Evolutionary conservation across 2,329 filamentous ascomycete genomes (phyloP), one percentile per base, ranked within the genome.

Genomic region (Fusarium fracticaudum): DNA sequence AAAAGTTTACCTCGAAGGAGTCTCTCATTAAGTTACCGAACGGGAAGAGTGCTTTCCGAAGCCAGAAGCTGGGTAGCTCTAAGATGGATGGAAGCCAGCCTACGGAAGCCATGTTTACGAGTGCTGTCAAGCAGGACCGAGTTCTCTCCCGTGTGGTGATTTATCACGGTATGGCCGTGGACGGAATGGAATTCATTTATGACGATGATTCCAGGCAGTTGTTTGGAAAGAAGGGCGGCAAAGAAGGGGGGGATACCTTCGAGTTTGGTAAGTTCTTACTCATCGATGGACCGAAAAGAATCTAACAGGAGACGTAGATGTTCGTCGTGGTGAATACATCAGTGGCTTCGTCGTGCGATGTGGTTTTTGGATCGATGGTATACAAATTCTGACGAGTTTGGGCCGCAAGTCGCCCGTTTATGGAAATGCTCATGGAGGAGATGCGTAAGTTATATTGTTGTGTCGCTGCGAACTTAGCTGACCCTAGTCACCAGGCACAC

Each of bases 161-260:
- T 20, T 97, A 95, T 79, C 92, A 94, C 77, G 94, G 93, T 5
- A 85, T 87, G 67, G 92, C 92, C 8, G 80, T 98, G 18, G 93
- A 97, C 80, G 96, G 96, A 1, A 83, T 99, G 26, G 96, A 98
- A 81, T 98, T 99, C 82, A 87, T 93, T 67, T 98, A 98, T 79
- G 96, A 98, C 78, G 95, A 98, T 81, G 88, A 90, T 22, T 92
- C 93, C 2, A 92, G 87, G 62, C 94, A 98, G 80, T 82, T 98
- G 8, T 97, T 99, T 85, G 96, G 96, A 45, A 95, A 94, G 79
- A 87, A 89, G 62, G 93, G 92, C 18, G 93, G 92, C 13, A 92
- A 92, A 72, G 84, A 88, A 31, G 91, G 90, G 6, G 92, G 92
- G 4, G 91, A 93, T 78, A 89, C 91, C 51, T 97, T 98, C 83